These are phyloP conservation scores for Scytalidium sp. DNA, from an alignment of 2,329 filamentous ascomycete species.

Conservation along the genomic window DNA sequence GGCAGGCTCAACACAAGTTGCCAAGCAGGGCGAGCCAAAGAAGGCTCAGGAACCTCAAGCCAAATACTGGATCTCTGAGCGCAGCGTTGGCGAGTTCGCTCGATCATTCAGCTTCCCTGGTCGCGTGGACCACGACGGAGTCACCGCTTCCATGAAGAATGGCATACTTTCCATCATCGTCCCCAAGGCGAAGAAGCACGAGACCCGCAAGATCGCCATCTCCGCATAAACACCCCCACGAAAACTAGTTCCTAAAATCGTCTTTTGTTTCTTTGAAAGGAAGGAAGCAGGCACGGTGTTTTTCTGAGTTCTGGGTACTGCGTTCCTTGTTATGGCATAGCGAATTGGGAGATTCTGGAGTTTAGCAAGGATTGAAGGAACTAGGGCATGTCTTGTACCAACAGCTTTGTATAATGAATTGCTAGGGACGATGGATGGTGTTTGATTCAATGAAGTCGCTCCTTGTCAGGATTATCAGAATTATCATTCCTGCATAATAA, in stretches of 20 bases:
- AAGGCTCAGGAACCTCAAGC: slow-evolving; percentile 34
- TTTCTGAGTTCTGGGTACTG: too few species aligned
- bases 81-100: slow-evolving; percentile 63
- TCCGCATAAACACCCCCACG: neutral
- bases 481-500: too few species aligned
- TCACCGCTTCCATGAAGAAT: slow-evolving; percentile 61
- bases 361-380: too few species aligned
- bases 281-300: too few species aligned
- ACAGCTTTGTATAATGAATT: too few species aligned
- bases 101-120: slow-evolving; percentile 67
- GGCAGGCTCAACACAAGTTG: slow-evolving; percentile 5
- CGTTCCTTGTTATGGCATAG: too few species aligned
- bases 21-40: slow-evolving; percentile 30
- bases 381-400: too few species aligned
- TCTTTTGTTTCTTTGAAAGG: too few species aligned
- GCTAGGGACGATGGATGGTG: too few species aligned
- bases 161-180: slow-evolving; percentile 63
- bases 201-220: slow-evolving; percentile 53
- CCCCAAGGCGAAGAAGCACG: slow-evolving; percentile 63
- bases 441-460: too few species aligned
- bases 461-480: too few species aligned
- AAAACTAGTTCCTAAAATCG: neutral
- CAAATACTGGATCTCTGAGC: slow-evolving; percentile 72
- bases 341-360: too few species aligned
- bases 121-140: slow-evolving; percentile 59